These are phyloP conservation scores for Capronia americana DNA, from an alignment of 2,329 filamentous ascomycete species.

Conservation along the genomic window DNA sequence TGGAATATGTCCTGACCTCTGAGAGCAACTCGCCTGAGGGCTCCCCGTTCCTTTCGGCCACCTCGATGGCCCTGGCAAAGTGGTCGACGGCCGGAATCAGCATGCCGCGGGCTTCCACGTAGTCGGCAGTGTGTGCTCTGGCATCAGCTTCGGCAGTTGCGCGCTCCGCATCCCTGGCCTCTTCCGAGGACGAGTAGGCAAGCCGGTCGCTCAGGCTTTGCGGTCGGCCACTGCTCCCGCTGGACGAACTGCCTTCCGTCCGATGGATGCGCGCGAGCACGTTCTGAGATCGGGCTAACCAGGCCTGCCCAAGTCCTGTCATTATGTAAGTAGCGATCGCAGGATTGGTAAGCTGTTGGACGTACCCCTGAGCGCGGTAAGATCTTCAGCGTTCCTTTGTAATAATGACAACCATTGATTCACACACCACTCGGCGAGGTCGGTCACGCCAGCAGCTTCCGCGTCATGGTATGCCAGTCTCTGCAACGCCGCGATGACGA, in stretches of 20 bases:
- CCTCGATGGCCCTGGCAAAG: conserved; percentile 54
- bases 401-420: conserved; percentile 55
- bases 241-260: conserved; percentile 49
- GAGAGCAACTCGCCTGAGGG: conserved; percentile 54
- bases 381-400: conserved; percentile 52
- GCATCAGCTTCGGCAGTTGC: conserved; percentile 47
- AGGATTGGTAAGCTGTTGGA: conserved; percentile 23
- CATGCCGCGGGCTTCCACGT: conserved; percentile 60
- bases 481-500: conserved; percentile 47
- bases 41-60: conserved; percentile 48
- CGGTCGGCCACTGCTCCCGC: conserved; percentile 43
- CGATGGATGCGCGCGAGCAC: conserved; percentile 56
- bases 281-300: conserved; percentile 60
- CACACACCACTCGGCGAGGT: conserved; percentile 59
- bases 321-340: conserved; percentile 13
- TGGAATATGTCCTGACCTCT: conserved; percentile 45
- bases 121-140: conserved; percentile 50
- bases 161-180: conserved; percentile 42
- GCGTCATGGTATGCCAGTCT: conserved; percentile 58
- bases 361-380: conserved; percentile 53
- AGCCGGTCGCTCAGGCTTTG: conserved; percentile 26
- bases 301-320: conserved; percentile 57
- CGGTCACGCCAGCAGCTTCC: conserved; percentile 53
- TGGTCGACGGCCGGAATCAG: conserved; percentile 61
- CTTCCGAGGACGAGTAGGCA: conserved; percentile 39